Base-by-base conservation (phyloP, 345 rosid species). In the Lumnitzera littorea region DNA sequence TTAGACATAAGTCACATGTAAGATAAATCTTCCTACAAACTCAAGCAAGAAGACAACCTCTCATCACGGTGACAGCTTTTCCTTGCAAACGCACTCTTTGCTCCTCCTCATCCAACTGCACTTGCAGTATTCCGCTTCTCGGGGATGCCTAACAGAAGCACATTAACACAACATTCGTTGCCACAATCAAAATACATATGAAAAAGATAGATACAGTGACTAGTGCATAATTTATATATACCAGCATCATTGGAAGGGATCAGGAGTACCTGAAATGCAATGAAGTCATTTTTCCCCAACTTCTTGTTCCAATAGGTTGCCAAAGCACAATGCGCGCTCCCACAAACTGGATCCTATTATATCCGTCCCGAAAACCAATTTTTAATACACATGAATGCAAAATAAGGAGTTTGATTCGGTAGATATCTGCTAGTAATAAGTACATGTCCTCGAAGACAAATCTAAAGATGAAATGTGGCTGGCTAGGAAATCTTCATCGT, bases 301-400 rank as follows among this genome's bases (percentile, higher is more conserved):
- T 85, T 87, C 49, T 76, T 53, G 62, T 77, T 75, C 96, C 96
- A 91, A 57, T 87, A 87, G 23, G 74, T 59, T 62, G 88, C 89
- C 64, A 91, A 63, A 36, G 86, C 79, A 75, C 98, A 89, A 61
- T 87, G 82, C 14, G 92, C 95, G 66, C 89, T 80, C 43, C 98
- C 92, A 57, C 80, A 72, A 24, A 87, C 91, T 53, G 92, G 94
- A 72, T 89, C 96, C 98, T 91, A 77, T 51, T 61, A 25, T 52
- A 51, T 46, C 23, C 15, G 36, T 31, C 25, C 7, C 48, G 13
- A 15, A n/a, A 5, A 62, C 23, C 23, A 62, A 17, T 0, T 13
- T 53, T 52, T 3, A 52, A 25, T 23, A 13, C 12, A 7, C 3
- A 17, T 0, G 24, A 52, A 16, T 25, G 25, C 25, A 5, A 36